These are phyloP conservation scores for Picochlorum sp. DNA, from an alignment of 139 green algal genomes.

Conservation along the genomic window DNA sequence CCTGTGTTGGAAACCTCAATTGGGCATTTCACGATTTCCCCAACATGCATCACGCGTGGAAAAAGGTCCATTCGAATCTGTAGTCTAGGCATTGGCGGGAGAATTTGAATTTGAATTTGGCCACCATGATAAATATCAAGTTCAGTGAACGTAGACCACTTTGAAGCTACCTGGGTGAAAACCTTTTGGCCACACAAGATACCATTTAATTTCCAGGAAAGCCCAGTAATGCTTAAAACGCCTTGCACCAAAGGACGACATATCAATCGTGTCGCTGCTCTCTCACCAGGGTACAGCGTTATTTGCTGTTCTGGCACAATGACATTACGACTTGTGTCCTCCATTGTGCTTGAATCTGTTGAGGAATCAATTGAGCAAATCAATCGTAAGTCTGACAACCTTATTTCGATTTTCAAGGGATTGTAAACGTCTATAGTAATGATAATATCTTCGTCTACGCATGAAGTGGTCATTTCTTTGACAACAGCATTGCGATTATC, in stretches of 20 bases:
- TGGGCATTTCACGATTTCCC: conserved; percentile 17
- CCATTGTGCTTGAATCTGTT: neutral
- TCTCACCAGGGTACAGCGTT: conserved; percentile 17
- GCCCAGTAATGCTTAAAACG: conserved; percentile 42
- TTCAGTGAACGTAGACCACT: neutral
- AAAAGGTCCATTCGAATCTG: conserved; percentile 25
- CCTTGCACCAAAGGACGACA: conserved; percentile 30
- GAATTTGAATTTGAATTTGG: conserved; percentile 36
- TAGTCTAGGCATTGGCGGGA: conserved; percentile 49
- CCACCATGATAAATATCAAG: neutral
- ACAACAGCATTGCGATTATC: too few species aligned
- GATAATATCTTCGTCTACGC: conserved; percentile 54
- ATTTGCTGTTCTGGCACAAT: conserved; percentile 25
- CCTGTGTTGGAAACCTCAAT: conserved; percentile 31
- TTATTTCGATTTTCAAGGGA: conserved; percentile 57
- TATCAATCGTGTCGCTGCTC: conserved; percentile 37
- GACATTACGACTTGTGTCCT: neutral
- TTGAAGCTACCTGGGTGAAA: neutral
- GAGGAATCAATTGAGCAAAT: conserved; percentile 39
- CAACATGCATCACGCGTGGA: conserved; percentile 17
- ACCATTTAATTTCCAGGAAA: conserved; percentile 53
- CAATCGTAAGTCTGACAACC: conserved; percentile 45
- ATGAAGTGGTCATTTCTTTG: conserved; percentile 29
- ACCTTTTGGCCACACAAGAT: conserved; percentile 19
- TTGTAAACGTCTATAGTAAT: conserved; percentile 68